Percentiles rank a stretch among this genome's conserved stretches.
Conservation (phyloP, 1,284 basidiomycete genomes). For the Ganoderma multipileum region DNA sequence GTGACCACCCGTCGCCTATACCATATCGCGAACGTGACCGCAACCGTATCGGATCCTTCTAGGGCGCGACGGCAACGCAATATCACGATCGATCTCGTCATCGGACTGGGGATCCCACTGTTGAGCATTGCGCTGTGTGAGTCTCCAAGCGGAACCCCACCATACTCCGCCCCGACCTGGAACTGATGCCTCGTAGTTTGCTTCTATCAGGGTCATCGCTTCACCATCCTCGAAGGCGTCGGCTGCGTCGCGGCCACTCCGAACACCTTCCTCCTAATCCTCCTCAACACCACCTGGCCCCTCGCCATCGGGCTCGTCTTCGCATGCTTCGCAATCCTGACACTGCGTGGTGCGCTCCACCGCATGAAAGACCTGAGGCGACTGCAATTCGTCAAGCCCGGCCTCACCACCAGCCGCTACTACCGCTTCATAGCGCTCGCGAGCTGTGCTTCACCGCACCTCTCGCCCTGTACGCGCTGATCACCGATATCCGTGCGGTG, state of each 20-base stretch:
- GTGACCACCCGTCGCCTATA: constrained; percentile 58
- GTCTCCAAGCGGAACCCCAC: constrained; percentile 17
- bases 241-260: constrained; percentile 52
- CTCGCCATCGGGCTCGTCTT: no score
- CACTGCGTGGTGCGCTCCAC: no score
- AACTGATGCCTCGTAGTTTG: neutral
- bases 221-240: constrained; percentile 51
- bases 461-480: no score
- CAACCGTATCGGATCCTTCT: constrained; percentile 30
- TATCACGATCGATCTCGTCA: constrained; percentile 44
- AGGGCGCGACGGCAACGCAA: constrained; percentile 41
- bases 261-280: constrained; percentile 43
- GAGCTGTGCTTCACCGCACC: no score
- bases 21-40: constrained; percentile 46
- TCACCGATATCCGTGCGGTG: no score
- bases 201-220: constrained; percentile 48
- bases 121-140: constrained; percentile 46
- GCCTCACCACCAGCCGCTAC: no score
- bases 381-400: no score
- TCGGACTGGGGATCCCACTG: constrained; percentile 48
- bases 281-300: constrained; percentile 33
- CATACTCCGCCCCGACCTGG: neutral
- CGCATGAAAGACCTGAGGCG: no score
- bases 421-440: no score
- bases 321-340: no score